Evolutionary conservation across 495 filamentous ascomycete genomes (phyloP).

Genomic region (Parmelia sp.): DNA sequence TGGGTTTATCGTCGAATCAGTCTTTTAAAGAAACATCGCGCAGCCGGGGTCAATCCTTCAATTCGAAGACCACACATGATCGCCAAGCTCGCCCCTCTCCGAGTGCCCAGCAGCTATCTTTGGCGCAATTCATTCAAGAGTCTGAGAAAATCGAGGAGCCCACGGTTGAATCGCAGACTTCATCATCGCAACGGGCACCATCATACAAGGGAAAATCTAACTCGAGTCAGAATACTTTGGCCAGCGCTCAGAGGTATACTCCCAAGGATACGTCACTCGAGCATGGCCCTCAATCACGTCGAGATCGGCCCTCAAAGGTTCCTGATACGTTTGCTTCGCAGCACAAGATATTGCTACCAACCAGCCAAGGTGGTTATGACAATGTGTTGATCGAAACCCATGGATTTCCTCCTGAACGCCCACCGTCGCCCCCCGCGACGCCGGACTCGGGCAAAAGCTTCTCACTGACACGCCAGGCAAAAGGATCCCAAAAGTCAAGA

Average conservation of each 20-base stretch:
- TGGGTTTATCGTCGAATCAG: background rate
- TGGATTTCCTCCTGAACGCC: background rate
- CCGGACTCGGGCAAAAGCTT: slow-evolving; percentile 11
- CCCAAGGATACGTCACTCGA: background rate
- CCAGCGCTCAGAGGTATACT: slow-evolving; percentile 9
- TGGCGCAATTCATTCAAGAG: background rate
- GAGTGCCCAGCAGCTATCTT: background rate
- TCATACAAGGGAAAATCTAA: background rate
- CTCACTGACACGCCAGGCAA: background rate
- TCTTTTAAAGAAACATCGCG: background rate
- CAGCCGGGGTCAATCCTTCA: background rate
- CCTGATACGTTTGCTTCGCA: background rate
- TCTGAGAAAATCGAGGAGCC: background rate
- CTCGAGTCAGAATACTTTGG: background rate
- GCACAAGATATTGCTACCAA: background rate
- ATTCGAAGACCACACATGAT: background rate
- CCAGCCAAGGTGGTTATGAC: background rate
- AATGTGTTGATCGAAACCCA: background rate
- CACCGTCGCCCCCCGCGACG: slow-evolving; percentile 14
- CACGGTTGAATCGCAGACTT: slow-evolving; percentile 7
- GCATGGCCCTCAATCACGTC: background rate
- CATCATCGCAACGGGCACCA: background rate
- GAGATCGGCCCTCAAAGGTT: background rate
- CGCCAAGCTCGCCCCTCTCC: background rate
- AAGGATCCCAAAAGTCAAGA: background rate